phyloP scores from a whole-genome alignment of 2,329 filamentous ascomycete species.

The Ceratocystis huliohia region DNA sequence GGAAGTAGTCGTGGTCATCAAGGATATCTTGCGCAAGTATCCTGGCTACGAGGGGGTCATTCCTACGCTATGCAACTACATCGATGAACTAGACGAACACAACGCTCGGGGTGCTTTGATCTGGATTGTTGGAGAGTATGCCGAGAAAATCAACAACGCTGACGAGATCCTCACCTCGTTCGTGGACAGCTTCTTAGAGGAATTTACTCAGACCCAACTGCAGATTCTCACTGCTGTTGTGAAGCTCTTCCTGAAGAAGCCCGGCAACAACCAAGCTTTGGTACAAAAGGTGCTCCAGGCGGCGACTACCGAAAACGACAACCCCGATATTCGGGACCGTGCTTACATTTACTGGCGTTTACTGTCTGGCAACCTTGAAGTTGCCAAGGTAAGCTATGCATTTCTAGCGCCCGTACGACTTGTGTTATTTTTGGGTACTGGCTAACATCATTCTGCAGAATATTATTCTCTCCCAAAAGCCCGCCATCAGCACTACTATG shows the following conservation, averaged over 20 bases:
- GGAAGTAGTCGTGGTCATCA: conserved; percentile 97
- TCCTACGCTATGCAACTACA: conserved; percentile 87
- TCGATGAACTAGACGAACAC: conserved; percentile 92
- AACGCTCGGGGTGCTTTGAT: conserved; percentile 82
- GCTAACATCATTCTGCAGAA: conserved; percentile 34
- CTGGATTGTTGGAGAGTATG: conserved; percentile 98
- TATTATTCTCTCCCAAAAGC: conserved; percentile 86
- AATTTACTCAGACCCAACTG: conserved; percentile 96
- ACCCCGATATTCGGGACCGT: conserved; percentile 90
- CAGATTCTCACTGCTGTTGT: conserved; percentile 96
- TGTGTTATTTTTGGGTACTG: not conserved
- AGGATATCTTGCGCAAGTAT: conserved; percentile 95
- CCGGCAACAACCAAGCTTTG: conserved; percentile 75
- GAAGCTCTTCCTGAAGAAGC: conserved; percentile 95
- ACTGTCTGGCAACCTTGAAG: conserved; percentile 77
- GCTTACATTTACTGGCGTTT: conserved; percentile 98
- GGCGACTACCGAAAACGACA: conserved; percentile 90
- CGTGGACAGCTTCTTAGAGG: conserved; percentile 87
- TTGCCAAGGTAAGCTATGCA: conserved; percentile 57
- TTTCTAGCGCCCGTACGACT: not conserved
- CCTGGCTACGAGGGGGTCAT: conserved; percentile 97
- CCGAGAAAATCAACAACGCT: conserved; percentile 98
- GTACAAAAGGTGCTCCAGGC: conserved; percentile 91
- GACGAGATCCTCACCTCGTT: conserved; percentile 85
- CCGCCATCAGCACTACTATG: conserved; percentile 88